These are phyloP conservation scores for Penicillium turbatum DNA, from an alignment of 495 filamentous ascomycete genomes.

Conservation along the genomic window DNA sequence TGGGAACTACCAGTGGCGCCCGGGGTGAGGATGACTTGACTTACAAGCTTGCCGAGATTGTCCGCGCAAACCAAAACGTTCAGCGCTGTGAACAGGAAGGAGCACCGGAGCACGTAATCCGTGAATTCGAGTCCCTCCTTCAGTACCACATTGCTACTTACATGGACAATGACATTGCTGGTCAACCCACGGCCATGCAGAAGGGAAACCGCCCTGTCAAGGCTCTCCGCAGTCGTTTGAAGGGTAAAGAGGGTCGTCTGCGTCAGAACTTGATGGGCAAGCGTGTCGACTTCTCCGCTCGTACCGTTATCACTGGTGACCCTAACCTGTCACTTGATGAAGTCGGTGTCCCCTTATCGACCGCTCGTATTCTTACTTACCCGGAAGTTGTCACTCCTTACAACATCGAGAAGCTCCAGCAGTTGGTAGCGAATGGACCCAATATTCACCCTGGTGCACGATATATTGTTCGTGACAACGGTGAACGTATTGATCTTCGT, in stretches of 20 bases:
- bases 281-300: conserved; percentile 98
- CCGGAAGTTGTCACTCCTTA: conserved; percentile 97
- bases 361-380: conserved; percentile 86
- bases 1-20: conserved; percentile 75
- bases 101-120: conserved; percentile 80
- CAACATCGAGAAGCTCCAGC: conserved; percentile 89
- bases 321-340: conserved; percentile 94
- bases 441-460: conserved; percentile 92
- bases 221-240: conserved; percentile 89
- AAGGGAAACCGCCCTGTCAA: conserved; percentile 96
- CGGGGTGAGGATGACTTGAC: conserved; percentile 98
- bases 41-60: conserved; percentile 96
- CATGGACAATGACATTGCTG: conserved; percentile 99
- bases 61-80: conserved; percentile 94
- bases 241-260: conserved; percentile 96
- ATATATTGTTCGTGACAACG: conserved; percentile 88
- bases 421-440: conserved; percentile 86
- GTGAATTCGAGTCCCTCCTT: conserved; percentile 85
- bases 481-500: conserved; percentile 88
- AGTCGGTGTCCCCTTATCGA: conserved; percentile 88
- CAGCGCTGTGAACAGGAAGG: conserved; percentile 81
- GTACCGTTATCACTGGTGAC: conserved; percentile 98
- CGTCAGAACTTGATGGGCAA: conserved; percentile 99
- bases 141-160: conserved; percentile 98
- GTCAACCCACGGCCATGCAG: conserved; percentile 90